Evolutionary conservation across 306 rosid genomes (phyloP).

Genomic region (Prosopis cineraria): DNA sequence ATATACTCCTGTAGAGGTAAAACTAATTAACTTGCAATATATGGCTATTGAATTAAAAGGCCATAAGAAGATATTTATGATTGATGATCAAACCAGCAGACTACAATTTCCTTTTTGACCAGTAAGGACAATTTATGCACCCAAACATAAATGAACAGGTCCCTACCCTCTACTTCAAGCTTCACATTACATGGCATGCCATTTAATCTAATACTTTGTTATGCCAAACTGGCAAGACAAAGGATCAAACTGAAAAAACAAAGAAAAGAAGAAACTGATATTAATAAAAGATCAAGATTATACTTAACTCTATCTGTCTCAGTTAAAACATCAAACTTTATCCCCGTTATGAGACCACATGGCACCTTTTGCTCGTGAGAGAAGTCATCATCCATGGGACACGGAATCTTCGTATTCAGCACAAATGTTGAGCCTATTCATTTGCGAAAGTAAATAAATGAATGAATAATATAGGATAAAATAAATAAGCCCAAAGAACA

Average conservation of each 20-base stretch:
- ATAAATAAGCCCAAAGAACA: slow-evolving; percentile 25
- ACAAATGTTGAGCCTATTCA: slow-evolving; percentile 48
- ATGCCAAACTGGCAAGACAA: slow-evolving; percentile 6
- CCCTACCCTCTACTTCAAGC: slow-evolving; percentile 25
- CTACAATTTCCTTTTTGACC: slow-evolving; percentile 12
- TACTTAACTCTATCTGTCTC: slow-evolving; percentile 62
- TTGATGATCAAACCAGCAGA: slow-evolving; percentile 14
- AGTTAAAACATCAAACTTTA: slow-evolving; percentile 53
- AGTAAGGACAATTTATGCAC: slow-evolving; percentile 15
- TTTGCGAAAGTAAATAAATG: slow-evolving; percentile 11
- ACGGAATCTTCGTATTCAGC: slow-evolving; percentile 34
- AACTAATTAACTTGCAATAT: slow-evolving; percentile 29
- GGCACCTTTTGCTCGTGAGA: slow-evolving; percentile 44
- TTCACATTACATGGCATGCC: slow-evolving; percentile 9
- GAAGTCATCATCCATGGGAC: slow-evolving; percentile 63
- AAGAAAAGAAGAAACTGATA: slow-evolving; percentile 3
- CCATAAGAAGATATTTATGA: slow-evolving; percentile 12
- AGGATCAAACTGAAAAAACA: neutral
- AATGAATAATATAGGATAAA: slow-evolving; percentile 21
- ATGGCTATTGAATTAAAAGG: slow-evolving; percentile 22
- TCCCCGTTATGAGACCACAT: slow-evolving; percentile 42
- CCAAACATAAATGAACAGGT: slow-evolving; percentile 26
- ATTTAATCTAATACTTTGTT: slow-evolving; percentile 10
- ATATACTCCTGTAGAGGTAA: slow-evolving; percentile 61
- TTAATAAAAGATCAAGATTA: slow-evolving; percentile 30